Evolutionary conservation across 139 green algal species (phyloP).

Genomic region (Coelastrella sp.): DNA sequence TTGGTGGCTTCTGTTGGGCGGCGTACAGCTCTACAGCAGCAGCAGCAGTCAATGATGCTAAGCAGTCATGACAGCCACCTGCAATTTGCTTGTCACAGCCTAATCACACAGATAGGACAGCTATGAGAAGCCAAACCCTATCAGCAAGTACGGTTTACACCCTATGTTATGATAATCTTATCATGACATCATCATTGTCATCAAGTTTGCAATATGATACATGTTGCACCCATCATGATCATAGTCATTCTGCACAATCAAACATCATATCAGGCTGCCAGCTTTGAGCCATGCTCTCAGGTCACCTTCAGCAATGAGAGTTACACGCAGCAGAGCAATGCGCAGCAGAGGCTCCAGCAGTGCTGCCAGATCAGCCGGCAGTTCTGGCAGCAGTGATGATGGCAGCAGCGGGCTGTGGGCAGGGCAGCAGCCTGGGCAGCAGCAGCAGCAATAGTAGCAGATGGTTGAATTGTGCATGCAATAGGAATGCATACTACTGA

Average conservation of each 20-base stretch:
- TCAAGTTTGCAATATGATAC: not conserved
- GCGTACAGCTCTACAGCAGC: too few species aligned
- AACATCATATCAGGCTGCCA: not conserved
- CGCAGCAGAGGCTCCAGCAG: conserved; percentile 28
- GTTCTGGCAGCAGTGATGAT: conserved; percentile 7
- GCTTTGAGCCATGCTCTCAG: not conserved
- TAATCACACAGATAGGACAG: too few species aligned
- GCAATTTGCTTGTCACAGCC: too few species aligned
- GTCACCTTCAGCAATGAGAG: conserved; percentile 1
- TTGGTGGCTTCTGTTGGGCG: too few species aligned
- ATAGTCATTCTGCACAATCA: not conserved
- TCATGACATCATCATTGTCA: too few species aligned
- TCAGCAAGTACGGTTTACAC: too few species aligned
- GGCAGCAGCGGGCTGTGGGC: conserved; percentile 30
- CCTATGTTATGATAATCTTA: too few species aligned
- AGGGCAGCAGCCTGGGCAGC: conserved; percentile 26
- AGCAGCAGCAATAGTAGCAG: conserved; percentile 32
- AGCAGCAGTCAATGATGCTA: too few species aligned
- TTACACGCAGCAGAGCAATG: not conserved
- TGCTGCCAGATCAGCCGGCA: not conserved
- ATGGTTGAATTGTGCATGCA: not conserved
- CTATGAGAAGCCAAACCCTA: too few species aligned
- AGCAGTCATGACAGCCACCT: too few species aligned
- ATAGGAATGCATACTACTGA: not conserved
- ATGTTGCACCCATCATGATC: not conserved